Conservation (phyloP, 345 rosid species). For the Brassica rapa region DNA sequence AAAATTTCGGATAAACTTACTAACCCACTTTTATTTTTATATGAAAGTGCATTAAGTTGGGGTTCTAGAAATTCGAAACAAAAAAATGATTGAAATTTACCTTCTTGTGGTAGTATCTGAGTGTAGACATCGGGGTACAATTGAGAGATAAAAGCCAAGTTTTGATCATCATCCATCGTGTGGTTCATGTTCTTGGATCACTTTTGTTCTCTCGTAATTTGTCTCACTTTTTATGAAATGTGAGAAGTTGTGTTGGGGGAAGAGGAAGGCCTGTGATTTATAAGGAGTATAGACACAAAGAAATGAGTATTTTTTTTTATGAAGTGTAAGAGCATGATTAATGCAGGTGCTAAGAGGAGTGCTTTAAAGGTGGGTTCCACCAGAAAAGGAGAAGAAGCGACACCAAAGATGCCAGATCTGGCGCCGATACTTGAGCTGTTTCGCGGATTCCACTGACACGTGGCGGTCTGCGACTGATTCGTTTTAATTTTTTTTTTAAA, state of each 20-base stretch:
- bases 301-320: constrained; percentile 8
- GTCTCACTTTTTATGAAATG: constrained; percentile 39
- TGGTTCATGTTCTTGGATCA: constrained; percentile 34
- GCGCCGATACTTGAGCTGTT: too few relatives aligned
- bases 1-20: not conserved
- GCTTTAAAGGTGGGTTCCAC: too few relatives aligned
- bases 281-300: constrained; percentile 29
- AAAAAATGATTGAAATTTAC: constrained; percentile 32
- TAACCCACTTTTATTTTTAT: constrained; percentile 6
- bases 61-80: constrained; percentile 3
- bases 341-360: too few relatives aligned
- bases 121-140: constrained; percentile 53
- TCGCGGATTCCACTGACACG: too few relatives aligned
- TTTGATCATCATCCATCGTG: constrained; percentile 50
- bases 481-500: too few relatives aligned
- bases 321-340: not conserved
- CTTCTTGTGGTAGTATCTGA: constrained; percentile 56
- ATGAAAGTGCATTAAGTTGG: constrained; percentile 13
- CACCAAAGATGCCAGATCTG: too few relatives aligned
- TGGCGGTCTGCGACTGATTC: too few relatives aligned
- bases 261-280: constrained; percentile 44
- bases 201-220: constrained; percentile 18
- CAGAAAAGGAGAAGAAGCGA: too few relatives aligned
- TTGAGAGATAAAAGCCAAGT: constrained; percentile 58
- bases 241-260: constrained; percentile 44